Evolutionary conservation across 2,329 filamentous ascomycete species (phyloP).

Genomic region (Trichoderma polysporum): DNA sequence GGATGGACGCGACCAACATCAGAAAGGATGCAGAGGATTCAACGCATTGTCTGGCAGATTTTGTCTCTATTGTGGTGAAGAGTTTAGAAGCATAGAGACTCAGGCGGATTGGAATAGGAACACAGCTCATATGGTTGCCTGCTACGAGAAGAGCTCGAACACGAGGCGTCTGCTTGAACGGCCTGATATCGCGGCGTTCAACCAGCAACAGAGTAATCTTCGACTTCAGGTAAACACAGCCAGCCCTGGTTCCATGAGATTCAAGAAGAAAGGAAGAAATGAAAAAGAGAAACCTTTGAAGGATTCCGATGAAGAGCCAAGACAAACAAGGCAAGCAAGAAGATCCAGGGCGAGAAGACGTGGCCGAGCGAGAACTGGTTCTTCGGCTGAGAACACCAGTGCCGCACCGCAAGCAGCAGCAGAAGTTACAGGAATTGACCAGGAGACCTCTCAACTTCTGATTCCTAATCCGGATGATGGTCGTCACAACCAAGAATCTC

Average conservation of each 20-base stretch:
- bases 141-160: neutral
- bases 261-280: neutral
- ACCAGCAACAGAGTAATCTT: neutral
- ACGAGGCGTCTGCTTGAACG: neutral
- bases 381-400: neutral
- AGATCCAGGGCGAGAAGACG: too few relatives aligned
- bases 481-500: neutral
- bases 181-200: neutral
- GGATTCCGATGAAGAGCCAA: neutral
- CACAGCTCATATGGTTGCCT: constrained; percentile 12
- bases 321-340: neutral
- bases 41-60: neutral
- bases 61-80: constrained; percentile 18
- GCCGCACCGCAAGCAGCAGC: neutral
- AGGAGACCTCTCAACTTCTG: fast-evolving
- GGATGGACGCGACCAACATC: neutral
- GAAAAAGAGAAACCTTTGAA: neutral
- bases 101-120: constrained; percentile 14
- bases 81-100: neutral
- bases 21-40: neutral
- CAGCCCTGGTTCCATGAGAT: neutral
- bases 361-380: too few relatives aligned
- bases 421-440: neutral
- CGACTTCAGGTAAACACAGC: neutral
- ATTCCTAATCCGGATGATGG: neutral